phyloP scores from a whole-genome alignment of 2,329 filamentous ascomycete genomes.

The Knufia fluminis region DNA sequence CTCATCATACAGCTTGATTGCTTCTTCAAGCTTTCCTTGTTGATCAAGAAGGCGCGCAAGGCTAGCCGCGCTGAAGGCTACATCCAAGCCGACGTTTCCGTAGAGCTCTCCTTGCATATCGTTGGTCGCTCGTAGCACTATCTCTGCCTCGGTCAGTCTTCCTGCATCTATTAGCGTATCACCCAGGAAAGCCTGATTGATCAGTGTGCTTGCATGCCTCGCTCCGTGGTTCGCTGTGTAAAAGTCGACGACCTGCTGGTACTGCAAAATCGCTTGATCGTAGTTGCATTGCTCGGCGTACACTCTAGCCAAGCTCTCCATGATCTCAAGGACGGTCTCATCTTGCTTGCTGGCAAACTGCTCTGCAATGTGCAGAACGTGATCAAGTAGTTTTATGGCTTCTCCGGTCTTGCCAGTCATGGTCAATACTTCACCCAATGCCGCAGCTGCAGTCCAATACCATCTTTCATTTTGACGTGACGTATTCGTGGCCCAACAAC shows the following conservation, averaged over 20 bases:
- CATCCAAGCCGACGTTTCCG: not conserved
- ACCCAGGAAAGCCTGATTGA: not conserved
- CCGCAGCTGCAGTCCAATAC: not conserved
- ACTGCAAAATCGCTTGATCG: not conserved
- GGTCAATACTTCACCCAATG: not conserved
- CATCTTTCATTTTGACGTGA: not conserved
- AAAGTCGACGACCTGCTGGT: not conserved
- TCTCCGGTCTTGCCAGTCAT: not conserved
- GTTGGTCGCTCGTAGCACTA: not conserved
- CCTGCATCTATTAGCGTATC: not conserved
- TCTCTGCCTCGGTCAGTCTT: not conserved
- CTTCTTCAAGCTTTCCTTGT: not conserved
- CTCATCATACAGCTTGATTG: not conserved
- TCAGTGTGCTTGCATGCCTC: not conserved
- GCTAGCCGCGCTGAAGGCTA: not conserved
- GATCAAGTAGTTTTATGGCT: not conserved
- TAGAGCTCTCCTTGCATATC: not conserved
- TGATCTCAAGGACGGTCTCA: not conserved
- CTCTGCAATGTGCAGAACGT: not conserved
- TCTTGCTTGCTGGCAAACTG: not conserved
- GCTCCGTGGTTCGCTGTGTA: no score
- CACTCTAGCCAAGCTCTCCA: not conserved
- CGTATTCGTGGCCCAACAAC: not conserved
- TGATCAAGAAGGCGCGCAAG: not conserved
- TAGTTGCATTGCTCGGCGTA: not conserved